A percentile compares a stretch with the other conserved stretches of the same genome.
Conservation (phyloP, 768 basidiomycete genomes). For the Piloderma croceum region DNA sequence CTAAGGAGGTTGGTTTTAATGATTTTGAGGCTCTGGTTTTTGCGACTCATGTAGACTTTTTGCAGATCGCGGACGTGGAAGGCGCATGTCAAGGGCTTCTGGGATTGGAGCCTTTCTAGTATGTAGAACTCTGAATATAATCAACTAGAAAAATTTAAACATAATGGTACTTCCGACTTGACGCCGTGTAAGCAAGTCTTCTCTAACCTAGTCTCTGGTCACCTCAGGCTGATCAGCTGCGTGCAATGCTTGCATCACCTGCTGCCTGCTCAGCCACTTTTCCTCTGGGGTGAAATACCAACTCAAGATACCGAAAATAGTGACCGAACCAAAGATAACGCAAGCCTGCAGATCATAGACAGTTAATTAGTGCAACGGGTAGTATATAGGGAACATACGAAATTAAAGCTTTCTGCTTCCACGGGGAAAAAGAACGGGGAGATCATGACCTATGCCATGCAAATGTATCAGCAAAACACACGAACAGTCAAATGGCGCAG, state of each 20-base stretch:
- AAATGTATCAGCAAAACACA: too few relatives aligned
- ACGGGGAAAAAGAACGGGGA: constrained; percentile 90
- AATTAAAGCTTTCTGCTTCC: constrained; percentile 73
- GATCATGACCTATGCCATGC: constrained; percentile 71
- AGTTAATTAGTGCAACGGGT: constrained; percentile 3
- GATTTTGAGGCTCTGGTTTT: neutral
- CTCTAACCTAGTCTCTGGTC: neutral
- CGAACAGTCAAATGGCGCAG: too few relatives aligned
- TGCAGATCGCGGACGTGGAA: constrained; percentile 67
- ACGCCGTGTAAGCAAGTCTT: neutral
- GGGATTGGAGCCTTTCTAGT: constrained; percentile 50
- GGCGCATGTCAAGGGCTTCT: constrained; percentile 71
- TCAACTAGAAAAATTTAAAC: neutral
- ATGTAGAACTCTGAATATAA: constrained; percentile 1
- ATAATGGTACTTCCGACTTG: neutral
- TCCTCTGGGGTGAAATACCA: constrained; percentile 80
- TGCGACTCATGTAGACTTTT: constrained; percentile 5
- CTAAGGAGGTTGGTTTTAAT: constrained; percentile 63
- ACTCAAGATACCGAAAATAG: constrained; percentile 67
- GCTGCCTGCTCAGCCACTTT: constrained; percentile 71
- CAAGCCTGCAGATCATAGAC: constrained; percentile 41
- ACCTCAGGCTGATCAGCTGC: neutral
- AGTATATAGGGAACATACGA: constrained; percentile 43
- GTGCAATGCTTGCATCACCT: constrained; percentile 47
- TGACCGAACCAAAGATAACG: constrained; percentile 75